Evolutionary conservation across 2,329 filamentous ascomycete species (phyloP).

Genomic region (Claviceps humidiphila): DNA sequence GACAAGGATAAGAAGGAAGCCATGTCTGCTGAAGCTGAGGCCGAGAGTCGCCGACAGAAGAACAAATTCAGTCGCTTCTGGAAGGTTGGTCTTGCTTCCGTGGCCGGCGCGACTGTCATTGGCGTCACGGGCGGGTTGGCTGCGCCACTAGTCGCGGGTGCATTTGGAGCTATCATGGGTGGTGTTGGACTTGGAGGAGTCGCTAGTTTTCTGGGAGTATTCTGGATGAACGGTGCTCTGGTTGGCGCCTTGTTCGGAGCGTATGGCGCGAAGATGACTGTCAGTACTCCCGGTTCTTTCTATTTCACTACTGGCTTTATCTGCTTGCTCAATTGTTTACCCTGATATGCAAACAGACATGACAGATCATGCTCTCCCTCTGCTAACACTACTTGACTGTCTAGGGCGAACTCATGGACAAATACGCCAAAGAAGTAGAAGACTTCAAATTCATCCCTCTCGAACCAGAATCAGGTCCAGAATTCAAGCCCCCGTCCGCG

Average conservation of each 20-base stretch:
- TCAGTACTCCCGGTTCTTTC: slow-evolving; percentile 11
- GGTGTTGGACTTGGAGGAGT: slow-evolving; percentile 75
- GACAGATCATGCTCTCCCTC: neutral
- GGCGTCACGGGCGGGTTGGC: slow-evolving; percentile 86
- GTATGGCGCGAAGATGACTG: slow-evolving; percentile 65
- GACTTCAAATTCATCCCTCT: slow-evolving; percentile 72
- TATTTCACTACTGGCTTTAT: neutral
- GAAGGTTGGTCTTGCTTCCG: slow-evolving; percentile 83
- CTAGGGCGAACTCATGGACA: slow-evolving; percentile 69
- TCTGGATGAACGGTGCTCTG: slow-evolving; percentile 74
- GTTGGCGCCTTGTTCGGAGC: slow-evolving; percentile 83
- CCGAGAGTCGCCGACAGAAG: slow-evolving; percentile 57
- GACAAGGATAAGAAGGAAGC: slow-evolving; percentile 24
- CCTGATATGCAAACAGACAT: neutral
- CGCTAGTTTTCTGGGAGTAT: slow-evolving; percentile 71
- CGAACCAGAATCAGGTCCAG: slow-evolving; percentile 28
- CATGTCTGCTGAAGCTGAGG: slow-evolving; percentile 66
- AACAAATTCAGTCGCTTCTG: slow-evolving; percentile 61
- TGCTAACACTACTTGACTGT: neutral
- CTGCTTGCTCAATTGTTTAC: no score
- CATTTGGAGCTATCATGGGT: slow-evolving; percentile 72
- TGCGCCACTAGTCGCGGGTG: slow-evolving; percentile 75
- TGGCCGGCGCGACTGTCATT: slow-evolving; percentile 80
- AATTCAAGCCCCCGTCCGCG: neutral
- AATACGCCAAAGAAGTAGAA: slow-evolving; percentile 75